These are phyloP conservation scores for Takakia lepidozioides DNA, from an alignment of 225 moss, liverwort and hornwort species.

Conservation along the genomic window DNA sequence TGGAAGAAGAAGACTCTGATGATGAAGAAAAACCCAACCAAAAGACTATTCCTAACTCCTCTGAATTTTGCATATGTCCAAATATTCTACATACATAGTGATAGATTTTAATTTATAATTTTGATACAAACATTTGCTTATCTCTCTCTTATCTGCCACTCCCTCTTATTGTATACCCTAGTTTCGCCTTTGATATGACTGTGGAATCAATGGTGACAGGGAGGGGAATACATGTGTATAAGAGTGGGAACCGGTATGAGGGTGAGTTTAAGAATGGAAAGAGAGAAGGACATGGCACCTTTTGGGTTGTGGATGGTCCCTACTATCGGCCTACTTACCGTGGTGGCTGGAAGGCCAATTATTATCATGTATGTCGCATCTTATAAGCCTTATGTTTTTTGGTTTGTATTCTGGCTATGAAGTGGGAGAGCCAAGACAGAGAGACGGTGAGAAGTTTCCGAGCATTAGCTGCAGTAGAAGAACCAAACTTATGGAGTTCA, in stretches of 20 bases:
- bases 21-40: no score
- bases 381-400: no score
- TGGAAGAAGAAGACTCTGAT: no score
- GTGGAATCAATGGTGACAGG: conserved; percentile 19
- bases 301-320: conserved; percentile 58
- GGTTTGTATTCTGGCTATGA: no score
- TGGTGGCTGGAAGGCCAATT: conserved; percentile 76
- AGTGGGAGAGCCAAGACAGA: no score
- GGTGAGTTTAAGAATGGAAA: conserved; percentile 71
- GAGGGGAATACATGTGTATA: conserved; percentile 73
- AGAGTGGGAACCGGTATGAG: conserved; percentile 76
- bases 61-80: no score
- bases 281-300: conserved; percentile 82
- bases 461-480: no score
- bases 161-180: background rate
- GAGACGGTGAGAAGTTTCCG: no score
- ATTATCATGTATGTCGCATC: conserved; percentile 76
- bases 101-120: no score
- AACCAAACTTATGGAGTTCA: no score
- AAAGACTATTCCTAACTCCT: no score
- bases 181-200: background rate
- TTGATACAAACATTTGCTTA: background rate
- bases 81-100: no score
- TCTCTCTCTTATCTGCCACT: background rate
- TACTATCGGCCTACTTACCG: conserved; percentile 67